Base-by-base conservation (phyloP, 345 rosid genomes). In the Pugionium dolabratum region DNA sequence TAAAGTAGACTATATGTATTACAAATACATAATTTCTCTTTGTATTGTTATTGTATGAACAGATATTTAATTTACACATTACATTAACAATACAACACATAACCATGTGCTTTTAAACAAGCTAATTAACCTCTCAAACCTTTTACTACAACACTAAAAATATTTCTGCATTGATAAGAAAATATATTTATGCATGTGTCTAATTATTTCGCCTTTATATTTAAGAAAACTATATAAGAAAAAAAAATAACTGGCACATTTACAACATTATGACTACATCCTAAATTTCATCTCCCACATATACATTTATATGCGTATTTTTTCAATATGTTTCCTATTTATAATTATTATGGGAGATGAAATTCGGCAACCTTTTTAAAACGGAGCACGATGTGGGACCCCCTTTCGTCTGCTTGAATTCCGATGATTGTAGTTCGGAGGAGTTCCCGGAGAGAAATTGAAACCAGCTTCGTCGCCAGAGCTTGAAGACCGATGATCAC, bases 381-480 rank as follows among this genome's bases (percentile, higher is more conserved):
- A 81, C 35, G 98, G 96, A 50, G 98, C 88, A 7, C 98, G 94
- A 40, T 82, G 96, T 32, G 98, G 98, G 25, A 81, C 79, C 26
- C 97, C 96, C 84, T 91, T 91, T 60, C 96, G 83, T 47, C 95
- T 75, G 76, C 89, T 80, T 43, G 94, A 85, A 57, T 86, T 89
- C 62, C 78, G 60, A 65, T 85, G 87, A 50, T 79, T 85, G 79
- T 69, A 83, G 11, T 82, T 75, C 30, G 85, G 86, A 31, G 81
- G 84, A 32, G 96, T 81, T 0, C 80, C 59, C 3, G 96, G 98
- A 43, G 89, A 81, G 34, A 84, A 70, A 59, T 55, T 75, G 64
- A 85, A 59, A 4, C 76, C 67, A 35, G 73, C 84, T 27, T 87
- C 94, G 37, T 90, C 92, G 0, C 86, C 87, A 1, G 97, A 91